A percentile compares a stretch with the other conserved stretches of the same genome.
These are phyloP conservation scores for Aspergillus neotritici DNA, from an alignment of 2,329 filamentous ascomycete species.

Conservation along the genomic window DNA sequence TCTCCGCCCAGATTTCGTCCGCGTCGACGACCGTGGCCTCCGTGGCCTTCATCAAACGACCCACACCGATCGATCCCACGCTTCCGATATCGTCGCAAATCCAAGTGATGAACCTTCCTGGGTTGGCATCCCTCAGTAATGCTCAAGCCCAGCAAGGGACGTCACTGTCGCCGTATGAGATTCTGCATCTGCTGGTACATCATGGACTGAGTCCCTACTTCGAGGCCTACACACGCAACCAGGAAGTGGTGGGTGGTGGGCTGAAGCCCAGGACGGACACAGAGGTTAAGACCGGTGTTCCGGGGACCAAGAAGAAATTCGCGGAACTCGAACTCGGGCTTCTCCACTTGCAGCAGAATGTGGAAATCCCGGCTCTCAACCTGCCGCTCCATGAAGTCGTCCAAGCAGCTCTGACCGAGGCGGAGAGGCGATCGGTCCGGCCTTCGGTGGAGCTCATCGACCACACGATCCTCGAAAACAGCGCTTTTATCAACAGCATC, in stretches of 20 bases:
- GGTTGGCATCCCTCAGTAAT: slow-evolving; percentile 65
- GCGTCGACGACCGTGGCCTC: slow-evolving; percentile 77
- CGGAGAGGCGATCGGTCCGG: slow-evolving; percentile 59
- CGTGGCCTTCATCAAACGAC: slow-evolving; percentile 83
- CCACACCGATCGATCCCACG: slow-evolving; percentile 76
- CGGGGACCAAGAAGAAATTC: slow-evolving; percentile 94
- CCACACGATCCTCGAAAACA: slow-evolving; percentile 71
- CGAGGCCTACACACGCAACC: slow-evolving; percentile 85
- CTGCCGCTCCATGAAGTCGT: slow-evolving; percentile 85
- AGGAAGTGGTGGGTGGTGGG: slow-evolving; percentile 57
- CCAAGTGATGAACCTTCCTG: slow-evolving; percentile 86
- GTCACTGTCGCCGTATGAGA: slow-evolving; percentile 78
- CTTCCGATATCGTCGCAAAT: slow-evolving; percentile 82
- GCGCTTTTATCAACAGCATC: slow-evolving; percentile 84
- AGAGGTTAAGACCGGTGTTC: slow-evolving; percentile 89
- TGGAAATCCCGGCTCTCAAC: slow-evolving; percentile 90
- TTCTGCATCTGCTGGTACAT: slow-evolving; percentile 86
- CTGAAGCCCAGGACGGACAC: slow-evolving; percentile 71
- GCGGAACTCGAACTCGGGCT: slow-evolving; percentile 89
- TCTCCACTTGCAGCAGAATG: slow-evolving; percentile 90
- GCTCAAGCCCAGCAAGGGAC: slow-evolving; percentile 64
- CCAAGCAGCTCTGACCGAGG: slow-evolving; percentile 75
- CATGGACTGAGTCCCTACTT: slow-evolving; percentile 92
- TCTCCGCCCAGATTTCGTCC: slow-evolving; percentile 71
- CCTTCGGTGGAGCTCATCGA: slow-evolving; percentile 76